Evolutionary conservation across 352 stramenopile species (phyloP), one percentile per base, ranked within the genome.

Genomic region (Achlya hypogyna): DNA sequence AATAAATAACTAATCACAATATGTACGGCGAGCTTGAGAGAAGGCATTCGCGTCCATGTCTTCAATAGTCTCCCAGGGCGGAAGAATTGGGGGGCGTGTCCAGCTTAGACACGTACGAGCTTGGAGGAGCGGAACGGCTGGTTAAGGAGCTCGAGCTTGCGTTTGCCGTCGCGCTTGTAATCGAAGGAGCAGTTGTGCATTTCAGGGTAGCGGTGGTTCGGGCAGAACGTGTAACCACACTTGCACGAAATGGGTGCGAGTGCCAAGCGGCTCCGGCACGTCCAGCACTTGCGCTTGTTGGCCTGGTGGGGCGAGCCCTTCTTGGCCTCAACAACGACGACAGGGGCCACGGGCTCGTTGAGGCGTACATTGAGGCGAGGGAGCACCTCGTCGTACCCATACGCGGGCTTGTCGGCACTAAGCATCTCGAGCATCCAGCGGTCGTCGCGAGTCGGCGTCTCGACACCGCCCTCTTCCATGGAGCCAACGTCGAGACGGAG

Each of bases 221-320:
- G 78, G 67, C 89, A 97, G 70, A 95, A 97, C 45, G 87, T 91
- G 71, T 88, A 96, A 53, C 89, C 87, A 75, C 89, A 97, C 35
- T 83, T 84, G 69, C 89, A 97, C 42, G 77, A 87, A 40, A 96
- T 81, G 1, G 87, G 87, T 0, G 87, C 84, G 23, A 96, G 71
- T 0, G 81, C 84, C 1, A 97, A 77, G 70, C 95, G 96, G 56
- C 82, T 81, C 54, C 79, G 85, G 71, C 89, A 97, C 53, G 84
- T 71, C 80, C 88, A 96, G 78, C 89, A 97, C 42, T 88, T 84
- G 31, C 88, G 82, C 5, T 81, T 76, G 71, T 97, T 97, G 70
- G 91, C 95, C 74, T 97, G 88, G 20, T 88, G 70, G 0, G 79
- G 75, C 51, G 28, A 27, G 12, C 10, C 49, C 31, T 56, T 56